A percentile compares a stretch with the other conserved stretches of the same genome.
phyloP scores from a whole-genome alignment of 2,329 filamentous ascomycete species.

The Epicoccum nigrum region DNA sequence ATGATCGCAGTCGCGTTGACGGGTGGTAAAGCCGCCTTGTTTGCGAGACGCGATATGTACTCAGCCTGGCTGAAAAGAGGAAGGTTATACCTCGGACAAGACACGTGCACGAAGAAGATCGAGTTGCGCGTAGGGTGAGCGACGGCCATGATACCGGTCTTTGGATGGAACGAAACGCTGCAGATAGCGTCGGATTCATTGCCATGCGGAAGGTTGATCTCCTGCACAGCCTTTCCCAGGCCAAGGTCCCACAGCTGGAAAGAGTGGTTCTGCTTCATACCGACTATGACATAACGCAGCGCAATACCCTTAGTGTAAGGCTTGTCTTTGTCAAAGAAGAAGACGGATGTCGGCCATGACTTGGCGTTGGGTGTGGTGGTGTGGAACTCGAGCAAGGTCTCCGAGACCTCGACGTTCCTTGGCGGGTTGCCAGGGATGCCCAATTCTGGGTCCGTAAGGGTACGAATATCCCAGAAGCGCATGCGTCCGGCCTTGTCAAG shows the following conservation, averaged over 20 bases:
- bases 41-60: conserved; percentile 79
- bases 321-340: conserved; percentile 94
- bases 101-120: conserved; percentile 95
- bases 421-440: conserved; percentile 52
- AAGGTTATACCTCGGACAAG: conserved; percentile 89
- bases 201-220: conserved; percentile 93
- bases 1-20: conserved; percentile 96
- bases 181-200: conserved; percentile 98
- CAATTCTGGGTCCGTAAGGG: conserved; percentile 64
- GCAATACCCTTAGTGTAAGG: conserved; percentile 90
- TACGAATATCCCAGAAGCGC: conserved; percentile 97
- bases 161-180: conserved; percentile 92
- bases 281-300: conserved; percentile 92
- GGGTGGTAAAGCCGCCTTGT: conserved; percentile 65
- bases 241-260: conserved; percentile 98
- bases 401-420: conserved; percentile 74
- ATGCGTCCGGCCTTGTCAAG: conserved; percentile 95
- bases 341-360: conserved; percentile 93
- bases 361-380: conserved; percentile 90
- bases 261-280: conserved; percentile 98
- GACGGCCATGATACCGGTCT: conserved; percentile 90
- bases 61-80: conserved; percentile 81
- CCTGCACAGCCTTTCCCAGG: conserved; percentile 92
- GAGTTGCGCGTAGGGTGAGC: conserved; percentile 97
- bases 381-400: conserved; percentile 83